A percentile compares a stretch with the other conserved stretches of the same genome.
phyloP scores from a whole-genome alignment of 2,329 filamentous ascomycete genomes.

The Fusarium sp. region DNA sequence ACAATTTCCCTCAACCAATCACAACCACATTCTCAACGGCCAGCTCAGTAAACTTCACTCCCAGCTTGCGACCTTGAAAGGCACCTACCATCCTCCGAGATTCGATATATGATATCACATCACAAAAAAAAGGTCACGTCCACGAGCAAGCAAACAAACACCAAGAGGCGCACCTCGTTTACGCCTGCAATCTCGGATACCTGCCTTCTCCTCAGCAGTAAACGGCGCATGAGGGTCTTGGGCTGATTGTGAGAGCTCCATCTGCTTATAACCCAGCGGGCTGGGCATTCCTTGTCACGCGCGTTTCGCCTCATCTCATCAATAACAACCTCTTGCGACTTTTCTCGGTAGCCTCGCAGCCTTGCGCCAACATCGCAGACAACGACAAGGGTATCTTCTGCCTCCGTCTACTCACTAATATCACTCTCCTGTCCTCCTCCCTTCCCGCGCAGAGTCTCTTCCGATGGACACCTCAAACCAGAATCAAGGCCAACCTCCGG shows the following conservation, averaged over 20 bases:
- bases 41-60: constrained; percentile 20
- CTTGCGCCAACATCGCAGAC: constrained; percentile 21
- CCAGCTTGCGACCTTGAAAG: constrained; percentile 21
- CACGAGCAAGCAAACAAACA: constrained; percentile 16
- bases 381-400: background rate
- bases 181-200: background rate
- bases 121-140: constrained; percentile 1
- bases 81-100: constrained; percentile 9
- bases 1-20: constrained; percentile 34
- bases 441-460: background rate
- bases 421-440: background rate
- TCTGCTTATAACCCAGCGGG: constrained; percentile 31
- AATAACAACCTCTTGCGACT: constrained; percentile 32
- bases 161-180: background rate
- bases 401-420: background rate
- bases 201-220: background rate
- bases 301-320: constrained; percentile 33
- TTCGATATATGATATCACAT: constrained; percentile 13
- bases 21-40: background rate
- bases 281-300: constrained; percentile 35
- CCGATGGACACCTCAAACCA: constrained; percentile 37
- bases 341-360: constrained; percentile 27
- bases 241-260: constrained; percentile 1
- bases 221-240: constrained; percentile 25
- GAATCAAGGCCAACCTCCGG: constrained; percentile 33